A percentile compares a stretch with the other conserved stretches of the same genome.
Conservation (phyloP, 2,329 filamentous ascomycete species). For the Nothophoma quercina region DNA sequence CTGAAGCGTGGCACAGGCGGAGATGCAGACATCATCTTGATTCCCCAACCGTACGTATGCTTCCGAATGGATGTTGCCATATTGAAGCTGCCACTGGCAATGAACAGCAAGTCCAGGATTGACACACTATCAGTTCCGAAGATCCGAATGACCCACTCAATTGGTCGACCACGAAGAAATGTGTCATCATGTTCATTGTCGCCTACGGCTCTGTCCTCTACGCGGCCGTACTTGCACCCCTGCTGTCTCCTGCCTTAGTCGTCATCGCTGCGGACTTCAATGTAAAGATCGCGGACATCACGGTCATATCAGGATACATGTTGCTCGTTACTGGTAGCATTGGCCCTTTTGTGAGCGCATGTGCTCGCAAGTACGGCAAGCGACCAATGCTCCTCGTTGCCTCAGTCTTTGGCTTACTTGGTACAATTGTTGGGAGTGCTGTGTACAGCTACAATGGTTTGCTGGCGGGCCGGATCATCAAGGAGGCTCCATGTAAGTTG, state of each 20-base stretch:
- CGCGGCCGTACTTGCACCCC: conserved; percentile 41
- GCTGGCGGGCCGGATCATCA: conserved; percentile 43
- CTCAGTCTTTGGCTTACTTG: conserved; percentile 39
- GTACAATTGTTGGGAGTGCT: conserved; percentile 39
- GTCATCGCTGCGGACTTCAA: conserved; percentile 43
- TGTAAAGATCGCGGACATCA: conserved; percentile 40
- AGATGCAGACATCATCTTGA: not conserved
- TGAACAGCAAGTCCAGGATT: too few species aligned
- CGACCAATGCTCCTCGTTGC: conserved; percentile 42
- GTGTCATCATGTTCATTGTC: conserved; percentile 43
- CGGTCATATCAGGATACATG: conserved; percentile 50
- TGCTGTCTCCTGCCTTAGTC: conserved; percentile 47
- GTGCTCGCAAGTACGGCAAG: conserved; percentile 45
- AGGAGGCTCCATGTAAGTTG: conserved; percentile 27
- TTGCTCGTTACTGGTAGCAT: conserved; percentile 44
- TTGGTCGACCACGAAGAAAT: conserved; percentile 44
- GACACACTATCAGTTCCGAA: conserved; percentile 10
- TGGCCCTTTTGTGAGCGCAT: conserved; percentile 45
- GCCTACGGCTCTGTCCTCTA: conserved; percentile 45
- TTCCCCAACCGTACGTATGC: not conserved
- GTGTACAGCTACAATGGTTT: conserved; percentile 40
- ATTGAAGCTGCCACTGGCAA: too few species aligned
- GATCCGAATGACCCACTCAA: conserved; percentile 50
- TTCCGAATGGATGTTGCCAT: too few species aligned
- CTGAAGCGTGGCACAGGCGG: not conserved